Evolutionary conservation across 768 basidiomycete species (phyloP), one percentile per base, ranked within the genome.

Genomic region (Fibroporia radiculosa): DNA sequence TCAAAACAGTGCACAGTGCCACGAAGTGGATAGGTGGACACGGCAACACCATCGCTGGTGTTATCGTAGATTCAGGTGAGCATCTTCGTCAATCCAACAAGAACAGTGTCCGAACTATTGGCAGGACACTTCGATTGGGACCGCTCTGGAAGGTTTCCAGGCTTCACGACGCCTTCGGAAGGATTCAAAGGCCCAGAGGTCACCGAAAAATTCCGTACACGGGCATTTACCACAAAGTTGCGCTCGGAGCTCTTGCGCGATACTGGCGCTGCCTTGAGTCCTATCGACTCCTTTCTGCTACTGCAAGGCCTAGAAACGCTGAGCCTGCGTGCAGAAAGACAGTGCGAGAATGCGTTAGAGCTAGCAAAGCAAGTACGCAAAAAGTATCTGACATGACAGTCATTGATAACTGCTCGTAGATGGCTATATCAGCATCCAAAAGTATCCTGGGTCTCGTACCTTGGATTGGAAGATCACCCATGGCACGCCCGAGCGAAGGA

Each of bases 1-100:
- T n/a, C n/a, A n/a, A n/a, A n/a, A 3, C 44, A 72, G 80, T 87
- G 14, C 80, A 88, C 59, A 83, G 80, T 40, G 83, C 83, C 1
- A 88, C 87, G 1, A 89, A 91, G 56, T 91, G 87, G 88, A 87
- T 89, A 26, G 80, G 82, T 11, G 82, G 83, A 0, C 84, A 87
- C 48, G 86, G 88, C 24, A 88, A 80, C 0, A 84, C 82, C 19
- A 84, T 91, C 37, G 85, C 72, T 3, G 88, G 87, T 32, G 76
- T 87, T 23, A 66, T 91, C 47, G 62, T 90, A 37, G 85, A 88
- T 59, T 72, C 75, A 7, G 85, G 84, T 75, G 58, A 24, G 57
- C 62, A 52, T 24, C 33, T 53, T 45, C 44, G 10, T 18, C 37
- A 38, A 12, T 13, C 6, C 44, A 26, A 19, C 28, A 27, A 3